phyloP scores from a whole-genome alignment of 495 filamentous ascomycete species.

The Daldinia decipiens region DNA sequence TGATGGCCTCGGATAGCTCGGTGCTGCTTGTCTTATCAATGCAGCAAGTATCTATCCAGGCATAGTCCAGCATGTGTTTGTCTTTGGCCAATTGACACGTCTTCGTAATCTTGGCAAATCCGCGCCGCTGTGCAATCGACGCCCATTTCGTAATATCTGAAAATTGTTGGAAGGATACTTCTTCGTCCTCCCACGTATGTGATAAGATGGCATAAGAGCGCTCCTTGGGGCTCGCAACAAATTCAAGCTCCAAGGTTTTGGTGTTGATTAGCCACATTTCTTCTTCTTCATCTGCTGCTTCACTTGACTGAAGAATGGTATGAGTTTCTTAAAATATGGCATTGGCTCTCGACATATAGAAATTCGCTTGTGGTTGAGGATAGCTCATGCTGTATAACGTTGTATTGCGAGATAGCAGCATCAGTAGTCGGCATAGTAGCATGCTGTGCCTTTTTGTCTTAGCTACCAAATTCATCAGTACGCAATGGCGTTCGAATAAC shows the following conservation, averaged over 20 bases:
- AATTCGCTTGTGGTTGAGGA: background rate
- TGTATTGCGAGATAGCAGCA: background rate
- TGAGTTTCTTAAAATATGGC: background rate
- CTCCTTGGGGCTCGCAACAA: constrained; percentile 23
- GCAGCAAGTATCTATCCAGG: constrained; percentile 49
- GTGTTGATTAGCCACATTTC: constrained; percentile 50
- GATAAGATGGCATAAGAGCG: constrained; percentile 52
- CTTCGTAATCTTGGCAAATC: constrained; percentile 43
- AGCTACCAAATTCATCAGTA: background rate
- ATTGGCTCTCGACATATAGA: background rate
- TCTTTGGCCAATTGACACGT: constrained; percentile 27
- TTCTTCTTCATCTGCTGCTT: background rate
- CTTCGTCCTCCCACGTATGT: constrained; percentile 51
- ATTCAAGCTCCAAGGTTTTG: constrained; percentile 37
- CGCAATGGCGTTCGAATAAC: background rate
- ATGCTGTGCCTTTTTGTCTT: background rate
- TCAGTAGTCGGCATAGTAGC: background rate
- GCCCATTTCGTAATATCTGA: constrained; percentile 36
- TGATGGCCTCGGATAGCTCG: constrained; percentile 38
- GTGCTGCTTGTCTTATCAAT: constrained; percentile 51
- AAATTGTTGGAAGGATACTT: constrained; percentile 49
- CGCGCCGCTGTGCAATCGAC: constrained; percentile 28
- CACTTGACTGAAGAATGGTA: background rate
- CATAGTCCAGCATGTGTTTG: constrained; percentile 26
- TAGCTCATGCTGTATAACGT: background rate